Evolutionary conservation across 805 yeast genomes (phyloP), one percentile per base, ranked within the genome.

Genomic region (Yarrowia sp.): DNA sequence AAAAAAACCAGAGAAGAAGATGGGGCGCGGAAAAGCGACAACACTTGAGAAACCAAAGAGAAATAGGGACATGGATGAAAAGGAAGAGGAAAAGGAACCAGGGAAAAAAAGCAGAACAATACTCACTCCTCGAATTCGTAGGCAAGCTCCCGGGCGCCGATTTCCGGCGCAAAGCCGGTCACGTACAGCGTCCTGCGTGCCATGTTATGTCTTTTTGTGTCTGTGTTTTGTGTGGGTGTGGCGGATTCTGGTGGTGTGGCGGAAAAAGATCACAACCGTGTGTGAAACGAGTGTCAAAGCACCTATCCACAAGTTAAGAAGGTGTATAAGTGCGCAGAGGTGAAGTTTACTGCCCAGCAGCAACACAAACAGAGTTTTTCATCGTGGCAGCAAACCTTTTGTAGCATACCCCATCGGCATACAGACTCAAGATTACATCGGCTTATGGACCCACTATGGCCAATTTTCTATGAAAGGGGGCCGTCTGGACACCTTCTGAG

Each of bases 71-170:
- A 12, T 12, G 38, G 30, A 24, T 24, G 15, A 30, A 58, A 9
- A n/a, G 14, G 4, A n/a, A 33, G 43, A 17, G 43, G n/a, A 8
- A 24, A 40, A 17, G 15, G 19, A 8, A 9, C 2, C 15, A 8
- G 15, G n/a, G 55, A 10, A 17, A 42, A 15, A 39, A 64, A 24
- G 38, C 24, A 19, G 38, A 39, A 15, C 42, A n/a, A 68, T 53
- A 68, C 70, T 46, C 72, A 74, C 77, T 73, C 69, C 69, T 74
- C 76, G 70, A 74, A 74, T 40, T 74, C 76, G 66, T 72, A 70
- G 17, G 77, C 76, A 12, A 74, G 74, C 20, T 74, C 76, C n/a
- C 76, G 73, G 43, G 76, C 77, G 38, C 76, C 69, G 36, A 72
- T 65, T 20, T 70, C 75, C 20, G 70, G 64, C 6, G 69, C 68